A percentile compares a stretch with the other conserved stretches of the same genome.
phyloP scores from a whole-genome alignment of 306 rosid genomes.

The Albizia julibrissin region DNA sequence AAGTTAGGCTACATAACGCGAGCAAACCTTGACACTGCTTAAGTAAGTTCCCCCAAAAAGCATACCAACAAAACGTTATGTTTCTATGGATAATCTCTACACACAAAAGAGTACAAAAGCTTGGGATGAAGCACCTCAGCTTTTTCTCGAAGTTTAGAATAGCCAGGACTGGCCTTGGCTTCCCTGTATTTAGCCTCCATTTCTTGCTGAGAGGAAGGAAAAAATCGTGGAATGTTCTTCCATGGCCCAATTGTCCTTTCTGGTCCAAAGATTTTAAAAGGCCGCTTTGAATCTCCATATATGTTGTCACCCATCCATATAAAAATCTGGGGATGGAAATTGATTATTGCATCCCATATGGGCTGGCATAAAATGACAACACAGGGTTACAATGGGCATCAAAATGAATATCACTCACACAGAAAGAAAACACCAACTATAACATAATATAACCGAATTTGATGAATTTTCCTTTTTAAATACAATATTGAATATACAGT shows the following conservation, averaged over 20 bases:
- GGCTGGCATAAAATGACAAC: constrained; percentile 55
- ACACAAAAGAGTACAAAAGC: constrained; percentile 22
- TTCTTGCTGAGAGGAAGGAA: constrained; percentile 63
- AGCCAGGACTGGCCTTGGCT: constrained; percentile 66
- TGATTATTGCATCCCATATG: constrained; percentile 65
- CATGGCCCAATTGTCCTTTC: constrained; percentile 83
- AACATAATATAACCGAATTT: background rate
- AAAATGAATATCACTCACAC: background rate
- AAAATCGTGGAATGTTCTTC: constrained; percentile 75
- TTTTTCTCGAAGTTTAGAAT: constrained; percentile 52
- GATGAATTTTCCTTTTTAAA: background rate
- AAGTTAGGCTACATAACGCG: constrained; percentile 28
- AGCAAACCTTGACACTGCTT: constrained; percentile 15
- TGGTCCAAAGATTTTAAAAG: constrained; percentile 64
- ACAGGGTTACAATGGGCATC: background rate
- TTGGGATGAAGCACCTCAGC: constrained; percentile 50
- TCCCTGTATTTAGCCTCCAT: constrained; percentile 58
- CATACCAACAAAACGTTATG: background rate
- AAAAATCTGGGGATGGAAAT: constrained; percentile 70
- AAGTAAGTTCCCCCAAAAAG: constrained; percentile 17
- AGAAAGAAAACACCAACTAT: background rate
- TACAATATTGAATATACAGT: background rate
- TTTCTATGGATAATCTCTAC: constrained; percentile 20
- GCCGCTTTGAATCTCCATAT: constrained; percentile 76
- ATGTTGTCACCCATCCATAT: constrained; percentile 89